A percentile compares a stretch with the other conserved stretches of the same genome.
Evolutionary conservation across 2,329 filamentous ascomycete species (phyloP).

Genomic region (Colletotrichum sp.): DNA sequence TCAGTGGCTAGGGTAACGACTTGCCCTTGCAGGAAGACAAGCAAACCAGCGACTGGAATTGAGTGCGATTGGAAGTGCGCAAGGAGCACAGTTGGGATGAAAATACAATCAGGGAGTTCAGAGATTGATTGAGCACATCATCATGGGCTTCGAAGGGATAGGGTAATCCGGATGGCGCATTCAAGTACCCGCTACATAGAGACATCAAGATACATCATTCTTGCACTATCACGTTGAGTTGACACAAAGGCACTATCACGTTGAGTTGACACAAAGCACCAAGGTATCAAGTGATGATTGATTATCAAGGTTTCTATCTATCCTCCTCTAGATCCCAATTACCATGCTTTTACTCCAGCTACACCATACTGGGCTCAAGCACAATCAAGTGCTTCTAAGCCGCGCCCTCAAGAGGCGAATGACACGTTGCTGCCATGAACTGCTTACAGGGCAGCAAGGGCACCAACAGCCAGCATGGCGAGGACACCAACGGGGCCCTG

Average conservation of each 20-base stretch:
- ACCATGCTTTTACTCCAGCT: not conserved
- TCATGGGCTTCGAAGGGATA: not conserved
- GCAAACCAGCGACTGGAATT: not conserved
- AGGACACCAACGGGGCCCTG: not conserved
- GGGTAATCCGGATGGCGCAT: not conserved
- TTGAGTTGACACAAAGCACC: not conserved
- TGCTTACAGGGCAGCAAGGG: not conserved
- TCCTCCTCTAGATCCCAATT: not conserved
- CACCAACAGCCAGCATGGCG: conserved; percentile 7
- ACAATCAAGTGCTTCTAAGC: not conserved
- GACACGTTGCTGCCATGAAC: not conserved
- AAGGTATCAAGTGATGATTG: not conserved
- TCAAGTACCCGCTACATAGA: not conserved
- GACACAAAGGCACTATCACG: not conserved
- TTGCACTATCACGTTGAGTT: not conserved
- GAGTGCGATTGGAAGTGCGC: not conserved
- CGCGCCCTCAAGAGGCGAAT: not conserved
- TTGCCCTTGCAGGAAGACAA: not conserved
- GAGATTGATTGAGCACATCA: not conserved
- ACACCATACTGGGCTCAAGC: not conserved
- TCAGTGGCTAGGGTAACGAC: not conserved
- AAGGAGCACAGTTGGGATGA: not conserved
- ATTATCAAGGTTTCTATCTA: not conserved
- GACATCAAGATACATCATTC: not conserved
- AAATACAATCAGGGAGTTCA: not conserved